Conservation (phyloP, 2,329 filamentous ascomycete genomes). For the Tolypocladium tropicale region DNA sequence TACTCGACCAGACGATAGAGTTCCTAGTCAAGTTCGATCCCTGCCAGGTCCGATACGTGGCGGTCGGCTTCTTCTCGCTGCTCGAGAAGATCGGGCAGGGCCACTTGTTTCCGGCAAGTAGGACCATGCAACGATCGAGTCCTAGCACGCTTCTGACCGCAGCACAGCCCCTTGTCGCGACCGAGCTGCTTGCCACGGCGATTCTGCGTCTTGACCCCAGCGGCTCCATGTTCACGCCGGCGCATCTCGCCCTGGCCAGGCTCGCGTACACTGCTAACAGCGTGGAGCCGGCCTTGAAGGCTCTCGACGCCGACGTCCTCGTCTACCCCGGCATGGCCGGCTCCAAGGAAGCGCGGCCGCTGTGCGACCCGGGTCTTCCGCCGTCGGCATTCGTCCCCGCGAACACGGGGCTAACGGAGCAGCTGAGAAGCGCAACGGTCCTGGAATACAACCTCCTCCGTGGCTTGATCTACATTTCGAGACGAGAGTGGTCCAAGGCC, state of each 20-base stretch:
- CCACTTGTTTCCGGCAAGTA: conserved; percentile 29
- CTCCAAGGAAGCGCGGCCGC: conserved; percentile 22
- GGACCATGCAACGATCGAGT: not conserved
- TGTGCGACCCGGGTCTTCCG: conserved; percentile 35
- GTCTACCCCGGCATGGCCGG: conserved; percentile 46
- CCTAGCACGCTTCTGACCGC: not conserved
- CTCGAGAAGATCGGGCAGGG: conserved; percentile 29
- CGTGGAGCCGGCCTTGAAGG: conserved; percentile 44
- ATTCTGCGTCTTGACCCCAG: conserved; percentile 58
- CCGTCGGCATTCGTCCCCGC: conserved; percentile 49
- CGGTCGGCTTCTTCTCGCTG: conserved; percentile 30
- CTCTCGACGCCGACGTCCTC: conserved; percentile 56
- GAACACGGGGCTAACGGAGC: conserved; percentile 45
- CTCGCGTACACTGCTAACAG: conserved; percentile 46
- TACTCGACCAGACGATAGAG: conserved; percentile 30
- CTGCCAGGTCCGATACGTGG: conserved; percentile 42
- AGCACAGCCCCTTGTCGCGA: conserved; percentile 33
- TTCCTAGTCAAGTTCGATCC: conserved; percentile 40
- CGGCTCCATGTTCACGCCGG: conserved; percentile 54
- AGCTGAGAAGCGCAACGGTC: conserved; percentile 41
- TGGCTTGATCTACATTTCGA: conserved; percentile 53
- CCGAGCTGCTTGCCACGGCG: conserved; percentile 36
- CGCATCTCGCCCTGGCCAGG: conserved; percentile 47
- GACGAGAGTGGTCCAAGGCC: conserved; percentile 52
- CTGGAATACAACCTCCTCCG: conserved; percentile 58